phyloP scores from a whole-genome alignment of 768 basidiomycete genomes.

The Russula ochroleuca region DNA sequence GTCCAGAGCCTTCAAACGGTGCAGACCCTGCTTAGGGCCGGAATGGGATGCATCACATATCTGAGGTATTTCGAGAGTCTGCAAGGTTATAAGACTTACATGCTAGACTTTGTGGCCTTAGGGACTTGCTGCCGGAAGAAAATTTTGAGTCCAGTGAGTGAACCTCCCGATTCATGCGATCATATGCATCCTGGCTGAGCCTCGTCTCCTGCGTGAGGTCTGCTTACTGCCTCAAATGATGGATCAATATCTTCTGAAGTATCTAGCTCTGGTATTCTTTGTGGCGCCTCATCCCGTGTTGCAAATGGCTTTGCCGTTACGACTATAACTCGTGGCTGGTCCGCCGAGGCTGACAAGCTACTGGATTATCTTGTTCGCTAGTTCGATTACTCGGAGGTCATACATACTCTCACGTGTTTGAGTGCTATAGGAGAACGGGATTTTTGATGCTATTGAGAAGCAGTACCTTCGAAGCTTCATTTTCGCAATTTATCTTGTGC shows the following conservation, averaged over 20 bases:
- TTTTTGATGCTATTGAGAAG: slow-evolving; percentile 81
- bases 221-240: slow-evolving; percentile 47
- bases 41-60: slow-evolving; percentile 73
- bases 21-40: slow-evolving; percentile 67
- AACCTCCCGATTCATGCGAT: not conserved
- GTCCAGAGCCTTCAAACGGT: slow-evolving; percentile 68
- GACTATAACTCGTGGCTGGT: slow-evolving; percentile 67
- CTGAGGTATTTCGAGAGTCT: slow-evolving; percentile 46
- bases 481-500: slow-evolving; percentile 78
- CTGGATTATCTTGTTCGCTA: slow-evolving; percentile 69
- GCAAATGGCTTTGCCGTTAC: slow-evolving; percentile 70
- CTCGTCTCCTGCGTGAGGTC: slow-evolving; percentile 37
- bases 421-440: slow-evolving; percentile 67
- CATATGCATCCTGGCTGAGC: slow-evolving; percentile 11
- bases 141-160: slow-evolving; percentile 49
- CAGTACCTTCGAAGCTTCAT: slow-evolving; percentile 82
- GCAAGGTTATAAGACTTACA: slow-evolving; percentile 17
- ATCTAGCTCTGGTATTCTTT: slow-evolving; percentile 40
- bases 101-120: slow-evolving; percentile 31
- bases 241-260: slow-evolving; percentile 34
- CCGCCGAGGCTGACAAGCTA: slow-evolving; percentile 77
- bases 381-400: slow-evolving; percentile 25
- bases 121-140: slow-evolving; percentile 72
- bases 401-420: not conserved
- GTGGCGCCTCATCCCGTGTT: slow-evolving; percentile 36